These are phyloP conservation scores for Ustilago cynodontis DNA, from an alignment of 1,284 basidiomycete genomes.

Conservation along the genomic window DNA sequence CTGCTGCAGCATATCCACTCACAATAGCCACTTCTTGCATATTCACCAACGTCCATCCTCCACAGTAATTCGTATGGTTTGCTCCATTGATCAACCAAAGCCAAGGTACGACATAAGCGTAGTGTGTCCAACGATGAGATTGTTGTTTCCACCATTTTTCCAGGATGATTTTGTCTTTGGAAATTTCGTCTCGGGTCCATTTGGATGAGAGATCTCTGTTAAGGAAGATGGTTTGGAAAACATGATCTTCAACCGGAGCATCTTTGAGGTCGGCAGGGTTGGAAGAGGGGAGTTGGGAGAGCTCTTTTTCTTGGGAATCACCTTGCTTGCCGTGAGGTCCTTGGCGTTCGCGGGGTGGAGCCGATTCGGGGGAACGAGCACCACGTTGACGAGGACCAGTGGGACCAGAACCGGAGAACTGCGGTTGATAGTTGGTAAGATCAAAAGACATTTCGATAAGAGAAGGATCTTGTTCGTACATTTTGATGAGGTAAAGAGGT, in stretches of 20 bases:
- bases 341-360: constrained; percentile 52
- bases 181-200: constrained; percentile 75
- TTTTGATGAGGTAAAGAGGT: constrained; percentile 73
- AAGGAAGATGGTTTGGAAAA: constrained; percentile 79
- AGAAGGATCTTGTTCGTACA: constrained; percentile 74
- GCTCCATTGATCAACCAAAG: constrained; percentile 77
- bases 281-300: constrained; percentile 29
- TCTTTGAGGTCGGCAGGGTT: constrained; percentile 35
- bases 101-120: constrained; percentile 74
- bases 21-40: constrained; percentile 77
- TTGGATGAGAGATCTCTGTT: constrained; percentile 73
- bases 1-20: constrained; percentile 76
- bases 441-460: constrained; percentile 78
- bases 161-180: constrained; percentile 73
- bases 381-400: constrained; percentile 42
- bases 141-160: constrained; percentile 78
- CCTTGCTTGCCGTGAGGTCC: constrained; percentile 48
- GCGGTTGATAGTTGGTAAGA: constrained; percentile 75
- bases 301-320: constrained; percentile 33
- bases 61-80: constrained; percentile 71
- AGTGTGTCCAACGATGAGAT: constrained; percentile 76
- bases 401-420: constrained; percentile 69
- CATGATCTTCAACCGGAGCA: constrained; percentile 72
- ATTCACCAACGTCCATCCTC: constrained; percentile 72
- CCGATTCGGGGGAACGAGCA: constrained; percentile 26